Evolutionary conservation across 2,329 filamentous ascomycete genomes (phyloP).

Genomic region (Pseudopyrenochaeta lycopersici): DNA sequence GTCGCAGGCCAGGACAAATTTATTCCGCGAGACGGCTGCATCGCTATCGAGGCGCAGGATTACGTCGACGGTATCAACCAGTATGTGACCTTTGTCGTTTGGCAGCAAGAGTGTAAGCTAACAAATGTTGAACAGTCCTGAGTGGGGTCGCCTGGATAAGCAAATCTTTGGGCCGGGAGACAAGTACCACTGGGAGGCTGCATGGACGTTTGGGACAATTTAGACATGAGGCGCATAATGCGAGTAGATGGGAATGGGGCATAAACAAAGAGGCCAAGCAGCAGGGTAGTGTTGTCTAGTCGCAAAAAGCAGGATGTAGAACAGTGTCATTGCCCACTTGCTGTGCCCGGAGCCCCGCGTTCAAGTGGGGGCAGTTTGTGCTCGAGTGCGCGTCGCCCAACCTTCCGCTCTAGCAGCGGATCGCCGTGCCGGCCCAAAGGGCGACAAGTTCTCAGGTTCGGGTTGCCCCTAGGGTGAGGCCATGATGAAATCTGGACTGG

Average conservation of each 20-base stretch:
- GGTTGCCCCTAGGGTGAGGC: constrained; percentile 1
- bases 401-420: constrained; percentile 4
- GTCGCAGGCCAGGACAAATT: constrained; percentile 38
- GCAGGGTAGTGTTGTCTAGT: not conserved
- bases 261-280: not conserved
- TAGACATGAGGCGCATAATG: constrained; percentile 6
- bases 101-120: constrained; percentile 20
- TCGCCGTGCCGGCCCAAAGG: not conserved
- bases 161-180: constrained; percentile 43
- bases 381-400: constrained; percentile 8
- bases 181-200: constrained; percentile 45
- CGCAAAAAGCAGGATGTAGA: constrained; percentile 6
- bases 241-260: not conserved
- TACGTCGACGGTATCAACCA: constrained; percentile 48
- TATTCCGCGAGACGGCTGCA: constrained; percentile 44
- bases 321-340: not conserved
- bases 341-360: constrained; percentile 22
- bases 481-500: constrained; percentile 1
- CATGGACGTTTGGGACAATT: constrained; percentile 43
- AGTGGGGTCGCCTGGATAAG: constrained; percentile 43
- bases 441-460: not conserved
- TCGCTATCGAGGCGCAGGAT: constrained; percentile 46
- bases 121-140: constrained; percentile 36
- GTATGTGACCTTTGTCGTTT: constrained; percentile 27
- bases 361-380: constrained; percentile 13